Conservation (phyloP, 1,139 yeast genomes). For the Sugiyamaella japonica region DNA sequence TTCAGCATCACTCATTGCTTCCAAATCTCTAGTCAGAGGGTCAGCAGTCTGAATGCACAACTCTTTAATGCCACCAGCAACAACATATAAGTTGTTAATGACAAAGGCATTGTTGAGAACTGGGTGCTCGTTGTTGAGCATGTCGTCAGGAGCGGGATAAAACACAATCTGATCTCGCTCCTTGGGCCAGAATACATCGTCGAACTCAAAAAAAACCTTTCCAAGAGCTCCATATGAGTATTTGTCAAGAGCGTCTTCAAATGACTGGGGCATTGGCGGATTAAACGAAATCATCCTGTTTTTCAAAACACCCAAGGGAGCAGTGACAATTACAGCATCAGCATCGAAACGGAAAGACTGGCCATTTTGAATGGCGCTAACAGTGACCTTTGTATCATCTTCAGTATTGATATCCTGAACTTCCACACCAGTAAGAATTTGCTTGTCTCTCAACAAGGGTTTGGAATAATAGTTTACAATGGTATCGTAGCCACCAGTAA, state of each 20-base stretch:
- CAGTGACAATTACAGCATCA: constrained; percentile 59
- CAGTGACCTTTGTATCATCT: constrained; percentile 30
- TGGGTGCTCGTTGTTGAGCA: constrained; percentile 23
- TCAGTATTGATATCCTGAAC: constrained; percentile 45
- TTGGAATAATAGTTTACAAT: constrained; percentile 49
- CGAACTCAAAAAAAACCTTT: constrained; percentile 73
- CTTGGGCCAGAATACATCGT: constrained; percentile 62
- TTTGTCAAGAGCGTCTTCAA: constrained; percentile 48
- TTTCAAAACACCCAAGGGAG: constrained; percentile 67
- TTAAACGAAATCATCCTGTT: constrained; percentile 49
- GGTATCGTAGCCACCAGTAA: constrained; percentile 57
- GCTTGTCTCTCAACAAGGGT: constrained; percentile 42
- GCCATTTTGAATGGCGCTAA: constrained; percentile 20
- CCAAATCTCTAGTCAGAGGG: constrained; percentile 29
- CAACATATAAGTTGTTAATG: constrained; percentile 30
- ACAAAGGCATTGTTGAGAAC: constrained; percentile 32
- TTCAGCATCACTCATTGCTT: constrained; percentile 27
- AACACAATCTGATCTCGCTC: constrained; percentile 42
- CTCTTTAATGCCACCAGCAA: constrained; percentile 33
- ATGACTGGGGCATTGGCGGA: constrained; percentile 52
- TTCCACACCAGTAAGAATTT: constrained; percentile 45
- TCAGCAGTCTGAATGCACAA: constrained; percentile 33
- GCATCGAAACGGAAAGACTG: constrained; percentile 22
- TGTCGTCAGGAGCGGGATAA: constrained; percentile 29
- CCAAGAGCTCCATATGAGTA: constrained; percentile 75